Conservation (phyloP, 2,329 filamentous ascomycete species). For the Hypoxylon sp. region DNA sequence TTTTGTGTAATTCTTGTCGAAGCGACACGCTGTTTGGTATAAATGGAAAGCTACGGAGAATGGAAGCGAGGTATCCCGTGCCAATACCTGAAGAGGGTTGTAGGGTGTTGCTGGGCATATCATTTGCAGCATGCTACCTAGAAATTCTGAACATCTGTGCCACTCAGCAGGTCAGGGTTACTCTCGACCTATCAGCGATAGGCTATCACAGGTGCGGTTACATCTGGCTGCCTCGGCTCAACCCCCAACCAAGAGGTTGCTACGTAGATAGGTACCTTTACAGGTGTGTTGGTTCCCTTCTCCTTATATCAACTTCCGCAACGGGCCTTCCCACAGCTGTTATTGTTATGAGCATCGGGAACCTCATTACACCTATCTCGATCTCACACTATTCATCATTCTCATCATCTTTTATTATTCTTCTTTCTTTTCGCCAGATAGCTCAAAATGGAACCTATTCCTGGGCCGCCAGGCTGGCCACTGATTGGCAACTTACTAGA, state of each 20-base stretch:
- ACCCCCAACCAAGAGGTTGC: background rate
- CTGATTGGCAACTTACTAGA: slow-evolving; percentile 1
- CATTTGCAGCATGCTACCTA: background rate
- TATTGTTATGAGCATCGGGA: background rate
- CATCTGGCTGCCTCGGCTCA: background rate
- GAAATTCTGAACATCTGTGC: background rate
- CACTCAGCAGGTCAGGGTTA: background rate
- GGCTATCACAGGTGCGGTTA: background rate
- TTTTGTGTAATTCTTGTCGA: background rate
- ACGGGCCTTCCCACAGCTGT: background rate
- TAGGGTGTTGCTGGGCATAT: background rate
- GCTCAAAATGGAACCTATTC: background rate
- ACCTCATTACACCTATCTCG: background rate
- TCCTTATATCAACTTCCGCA: background rate
- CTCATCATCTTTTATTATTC: background rate
- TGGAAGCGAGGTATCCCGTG: background rate
- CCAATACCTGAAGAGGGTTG: background rate
- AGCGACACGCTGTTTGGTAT: background rate
- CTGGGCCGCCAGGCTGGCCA: background rate
- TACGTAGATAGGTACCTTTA: background rate
- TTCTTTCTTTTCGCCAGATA: background rate
- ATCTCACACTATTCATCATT: background rate
- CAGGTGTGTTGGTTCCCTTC: background rate
- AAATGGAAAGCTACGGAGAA: background rate
- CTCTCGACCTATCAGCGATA: background rate